These are phyloP conservation scores for Citrus medica DNA, from an alignment of 345 rosid genomes.

Conservation along the genomic window DNA sequence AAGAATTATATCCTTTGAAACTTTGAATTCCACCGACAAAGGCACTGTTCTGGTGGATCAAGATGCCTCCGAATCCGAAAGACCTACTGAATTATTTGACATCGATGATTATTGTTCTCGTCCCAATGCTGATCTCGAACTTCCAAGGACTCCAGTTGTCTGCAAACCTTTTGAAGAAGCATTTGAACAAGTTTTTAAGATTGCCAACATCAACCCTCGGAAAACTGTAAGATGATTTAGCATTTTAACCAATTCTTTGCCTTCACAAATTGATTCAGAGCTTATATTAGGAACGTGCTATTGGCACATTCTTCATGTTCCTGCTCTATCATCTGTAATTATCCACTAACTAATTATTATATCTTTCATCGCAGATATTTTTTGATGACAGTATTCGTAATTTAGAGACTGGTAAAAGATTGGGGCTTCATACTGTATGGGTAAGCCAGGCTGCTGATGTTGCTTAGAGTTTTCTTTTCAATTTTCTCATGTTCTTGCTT, in stretches of 20 bases:
- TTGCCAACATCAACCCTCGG: conserved; percentile 64
- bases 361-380: conserved; percentile 55
- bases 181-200: conserved; percentile 65
- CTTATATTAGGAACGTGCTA: not conserved
- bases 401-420: conserved; percentile 64
- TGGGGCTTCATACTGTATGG: conserved; percentile 82
- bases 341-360: not conserved
- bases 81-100: conserved; percentile 32
- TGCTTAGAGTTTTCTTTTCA: not conserved
- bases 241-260: not conserved
- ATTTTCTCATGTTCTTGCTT: not conserved
- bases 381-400: conserved; percentile 87
- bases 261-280: not conserved
- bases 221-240: conserved; percentile 55
- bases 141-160: conserved; percentile 63
- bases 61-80: conserved; percentile 23
- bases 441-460: conserved; percentile 31
- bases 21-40: conserved; percentile 56
- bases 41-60: conserved; percentile 17
- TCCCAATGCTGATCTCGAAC: conserved; percentile 24
- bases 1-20: conserved; percentile 81
- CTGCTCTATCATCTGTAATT: not conserved
- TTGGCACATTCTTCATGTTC: not conserved
- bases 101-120: conserved; percentile 32
- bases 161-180: conserved; percentile 91